phyloP scores from a whole-genome alignment of 1,284 basidiomycete genomes.

The Ustilago loliicola region DNA sequence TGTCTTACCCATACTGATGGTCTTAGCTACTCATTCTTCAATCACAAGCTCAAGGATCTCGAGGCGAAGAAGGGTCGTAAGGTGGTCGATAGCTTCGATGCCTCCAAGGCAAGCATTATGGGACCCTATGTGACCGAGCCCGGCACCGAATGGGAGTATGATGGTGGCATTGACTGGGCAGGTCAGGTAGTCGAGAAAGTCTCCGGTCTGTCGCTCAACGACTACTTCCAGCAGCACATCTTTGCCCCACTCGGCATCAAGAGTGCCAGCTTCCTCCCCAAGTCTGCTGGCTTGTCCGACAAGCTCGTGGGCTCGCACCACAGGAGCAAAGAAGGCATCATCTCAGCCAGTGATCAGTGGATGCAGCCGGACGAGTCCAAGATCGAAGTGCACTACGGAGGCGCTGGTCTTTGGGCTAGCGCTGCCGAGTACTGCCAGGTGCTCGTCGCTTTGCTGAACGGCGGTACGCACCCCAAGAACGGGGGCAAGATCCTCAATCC shows the following conservation, averaged over 20 bases:
- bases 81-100: slow-evolving; percentile 41
- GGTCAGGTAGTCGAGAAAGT: slow-evolving; percentile 51
- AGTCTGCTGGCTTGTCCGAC: slow-evolving; percentile 29
- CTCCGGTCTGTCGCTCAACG: slow-evolving; percentile 54
- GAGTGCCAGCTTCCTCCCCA: slow-evolving; percentile 43
- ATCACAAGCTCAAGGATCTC: slow-evolving; percentile 31
- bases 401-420: slow-evolving; percentile 49
- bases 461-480: slow-evolving; percentile 57
- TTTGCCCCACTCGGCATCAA: slow-evolving; percentile 60
- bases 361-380: slow-evolving; percentile 45
- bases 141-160: slow-evolving; percentile 59
- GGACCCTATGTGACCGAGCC: slow-evolving; percentile 54
- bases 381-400: slow-evolving; percentile 57
- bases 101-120: slow-evolving; percentile 22
- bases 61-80: slow-evolving; percentile 26
- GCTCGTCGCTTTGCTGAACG: slow-evolving; percentile 58
- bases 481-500: slow-evolving; percentile 54
- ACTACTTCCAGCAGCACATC: slow-evolving; percentile 59
- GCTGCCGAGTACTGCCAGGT: slow-evolving; percentile 51
- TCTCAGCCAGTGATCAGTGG: slow-evolving; percentile 37
- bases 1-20: slow-evolving; percentile 56
- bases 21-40: slow-evolving; percentile 53
- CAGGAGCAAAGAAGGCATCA: slow-evolving; percentile 28
- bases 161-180: slow-evolving; percentile 55
- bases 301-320: slow-evolving; percentile 45